These are phyloP conservation scores for Coffea eugenioides DNA, from an alignment of 257 asterid genomes.

Conservation along the genomic window DNA sequence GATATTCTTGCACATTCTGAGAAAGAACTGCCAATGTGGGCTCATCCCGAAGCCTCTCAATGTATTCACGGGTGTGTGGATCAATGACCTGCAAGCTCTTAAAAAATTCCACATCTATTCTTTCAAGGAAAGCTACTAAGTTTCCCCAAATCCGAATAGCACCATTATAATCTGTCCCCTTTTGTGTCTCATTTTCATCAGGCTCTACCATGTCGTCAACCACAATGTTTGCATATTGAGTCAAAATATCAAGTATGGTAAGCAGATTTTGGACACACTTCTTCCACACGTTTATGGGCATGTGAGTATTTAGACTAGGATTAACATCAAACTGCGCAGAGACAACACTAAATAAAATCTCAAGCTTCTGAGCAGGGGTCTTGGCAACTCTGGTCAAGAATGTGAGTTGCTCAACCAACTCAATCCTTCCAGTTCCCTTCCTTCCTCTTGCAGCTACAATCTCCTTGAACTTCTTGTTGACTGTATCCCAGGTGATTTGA, in stretches of 20 bases:
- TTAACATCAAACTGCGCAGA: conserved; percentile 95
- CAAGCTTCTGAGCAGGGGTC: conserved; percentile 98
- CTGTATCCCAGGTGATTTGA: conserved; percentile 91
- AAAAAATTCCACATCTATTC: conserved; percentile 80
- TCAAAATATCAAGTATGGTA: conserved; percentile 66
- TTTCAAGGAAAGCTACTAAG: conserved; percentile 85
- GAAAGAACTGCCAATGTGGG: conserved; percentile 81
- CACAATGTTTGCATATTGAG: conserved; percentile 76
- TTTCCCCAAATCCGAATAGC: conserved; percentile 92
- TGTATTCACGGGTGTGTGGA: conserved; percentile 93
- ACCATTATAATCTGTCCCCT: conserved; percentile 67
- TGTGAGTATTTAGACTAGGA: conserved; percentile 78
- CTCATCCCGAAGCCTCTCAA: conserved; percentile 90
- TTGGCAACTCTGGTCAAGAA: conserved; percentile 87
- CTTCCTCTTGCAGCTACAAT: conserved; percentile 85
- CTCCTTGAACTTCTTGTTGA: conserved; percentile 89
- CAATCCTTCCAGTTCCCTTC: conserved; percentile 91
- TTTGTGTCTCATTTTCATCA: conserved; percentile 91
- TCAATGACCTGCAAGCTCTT: conserved; percentile 95
- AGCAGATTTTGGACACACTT: conserved; percentile 77
- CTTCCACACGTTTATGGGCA: conserved; percentile 98
- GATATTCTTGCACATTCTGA: conserved; percentile 81
- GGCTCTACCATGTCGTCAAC: conserved; percentile 90
- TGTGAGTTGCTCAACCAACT: conserved; percentile 92
- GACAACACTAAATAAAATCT: conserved; percentile 82